These are phyloP conservation scores for Trametes meyenii DNA, from an alignment of 768 basidiomycete species.

Conservation along the genomic window DNA sequence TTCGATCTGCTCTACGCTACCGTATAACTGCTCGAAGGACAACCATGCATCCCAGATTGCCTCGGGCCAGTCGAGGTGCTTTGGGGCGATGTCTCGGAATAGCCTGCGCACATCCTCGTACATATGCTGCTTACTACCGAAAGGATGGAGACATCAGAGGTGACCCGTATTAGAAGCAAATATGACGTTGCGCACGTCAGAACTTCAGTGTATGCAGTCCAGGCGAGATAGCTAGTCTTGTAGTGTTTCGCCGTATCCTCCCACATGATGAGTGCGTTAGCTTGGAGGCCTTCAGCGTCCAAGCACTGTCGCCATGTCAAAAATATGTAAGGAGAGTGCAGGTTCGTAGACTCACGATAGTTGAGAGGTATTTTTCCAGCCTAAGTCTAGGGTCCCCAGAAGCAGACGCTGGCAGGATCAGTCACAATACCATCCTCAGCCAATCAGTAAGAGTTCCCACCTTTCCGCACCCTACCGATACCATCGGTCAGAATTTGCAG, in stretches of 20 bases:
- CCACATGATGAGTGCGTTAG: slow-evolving; percentile 65
- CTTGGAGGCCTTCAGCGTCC: slow-evolving; percentile 47
- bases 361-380: slow-evolving; percentile 81
- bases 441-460: slow-evolving; percentile 37
- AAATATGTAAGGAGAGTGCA: neutral
- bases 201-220: slow-evolving; percentile 74
- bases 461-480: slow-evolving; percentile 59
- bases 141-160: neutral
- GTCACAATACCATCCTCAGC: neutral
- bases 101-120: slow-evolving; percentile 64
- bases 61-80: slow-evolving; percentile 93
- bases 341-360: slow-evolving; percentile 49
- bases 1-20: slow-evolving; percentile 68
- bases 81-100: slow-evolving; percentile 67
- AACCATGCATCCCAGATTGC: slow-evolving; percentile 91
- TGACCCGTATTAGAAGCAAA: neutral
- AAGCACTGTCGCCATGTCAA: slow-evolving; percentile 45
- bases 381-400: slow-evolving; percentile 76
- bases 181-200: slow-evolving; percentile 56
- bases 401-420: slow-evolving; percentile 49
- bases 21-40: slow-evolving; percentile 84
- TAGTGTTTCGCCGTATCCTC: slow-evolving; percentile 64
- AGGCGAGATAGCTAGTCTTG: slow-evolving; percentile 72
- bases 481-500: slow-evolving; percentile 65
- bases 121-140: slow-evolving; percentile 52